These are phyloP conservation scores for Ambrosia hybrid DNA, from an alignment of 140 eudicot species.

Conservation along the genomic window DNA sequence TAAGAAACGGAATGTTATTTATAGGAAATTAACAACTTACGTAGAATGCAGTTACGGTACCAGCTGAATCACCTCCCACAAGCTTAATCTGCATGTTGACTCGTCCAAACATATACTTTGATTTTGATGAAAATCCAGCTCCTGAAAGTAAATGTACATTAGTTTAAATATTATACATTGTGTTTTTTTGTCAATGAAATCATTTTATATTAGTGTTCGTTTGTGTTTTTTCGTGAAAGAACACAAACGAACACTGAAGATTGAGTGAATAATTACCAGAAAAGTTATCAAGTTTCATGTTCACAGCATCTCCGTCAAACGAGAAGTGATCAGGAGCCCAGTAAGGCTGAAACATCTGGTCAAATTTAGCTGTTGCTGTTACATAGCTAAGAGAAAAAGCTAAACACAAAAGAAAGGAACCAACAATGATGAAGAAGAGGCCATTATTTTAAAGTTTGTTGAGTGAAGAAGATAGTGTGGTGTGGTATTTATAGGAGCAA, in stretches of 20 bases:
- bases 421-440: not conserved
- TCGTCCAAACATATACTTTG: constrained; percentile 87
- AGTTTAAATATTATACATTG: no score
- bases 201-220: no score
- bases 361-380: constrained; percentile 52
- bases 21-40: constrained; percentile 33
- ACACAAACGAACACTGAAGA: not conserved
- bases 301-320: constrained; percentile 66
- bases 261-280: constrained; percentile 48
- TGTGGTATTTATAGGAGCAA: constrained; percentile 31
- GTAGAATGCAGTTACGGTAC: constrained; percentile 95
- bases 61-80: constrained; percentile 96
- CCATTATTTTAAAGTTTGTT: not conserved
- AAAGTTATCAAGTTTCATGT: constrained; percentile 78
- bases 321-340: constrained; percentile 86
- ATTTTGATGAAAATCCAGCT: constrained; percentile 89
- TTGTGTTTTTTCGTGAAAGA: no score
- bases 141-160: constrained; percentile 41
- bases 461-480: not conserved
- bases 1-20: no score
- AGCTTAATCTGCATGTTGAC: constrained; percentile 79
- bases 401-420: not conserved
- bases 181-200: no score
- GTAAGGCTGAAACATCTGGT: constrained; percentile 64
- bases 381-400: constrained; percentile 22